Conservation (phyloP, 805 yeast species). For the Kodamaea hsintzibuensis region DNA sequence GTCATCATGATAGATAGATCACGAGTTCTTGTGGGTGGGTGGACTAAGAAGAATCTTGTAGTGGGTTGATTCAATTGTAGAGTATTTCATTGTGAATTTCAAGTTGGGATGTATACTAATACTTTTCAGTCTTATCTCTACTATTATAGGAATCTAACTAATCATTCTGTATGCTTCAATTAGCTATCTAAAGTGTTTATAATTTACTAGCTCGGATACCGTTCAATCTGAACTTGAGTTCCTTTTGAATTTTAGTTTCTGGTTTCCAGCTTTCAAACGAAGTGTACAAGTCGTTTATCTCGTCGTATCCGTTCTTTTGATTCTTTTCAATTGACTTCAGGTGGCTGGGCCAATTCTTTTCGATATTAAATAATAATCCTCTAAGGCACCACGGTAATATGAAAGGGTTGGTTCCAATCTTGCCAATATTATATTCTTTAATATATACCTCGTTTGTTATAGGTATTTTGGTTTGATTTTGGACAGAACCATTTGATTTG, state of each 20-base stretch:
- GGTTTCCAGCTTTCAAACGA: slow-evolving; percentile 90
- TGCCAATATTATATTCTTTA: slow-evolving; percentile 59
- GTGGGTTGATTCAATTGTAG: no score
- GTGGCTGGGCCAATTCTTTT: slow-evolving; percentile 49
- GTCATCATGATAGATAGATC: no score
- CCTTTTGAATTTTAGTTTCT: slow-evolving; percentile 75
- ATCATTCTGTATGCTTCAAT: background rate
- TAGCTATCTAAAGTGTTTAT: slow-evolving; percentile 12
- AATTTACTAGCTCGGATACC: slow-evolving; percentile 48
- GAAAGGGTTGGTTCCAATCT: slow-evolving; percentile 76
- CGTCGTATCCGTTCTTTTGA: slow-evolving; percentile 44
- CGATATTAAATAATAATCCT: slow-evolving; percentile 70
- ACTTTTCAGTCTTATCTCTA: no score
- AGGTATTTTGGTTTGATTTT: slow-evolving; percentile 21
- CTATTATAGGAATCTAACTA: no score
- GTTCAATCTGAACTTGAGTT: slow-evolving; percentile 75
- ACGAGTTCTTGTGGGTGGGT: no score
- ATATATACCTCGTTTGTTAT: slow-evolving; percentile 36
- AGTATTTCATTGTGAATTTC: no score
- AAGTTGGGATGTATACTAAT: no score
- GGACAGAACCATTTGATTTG: background rate
- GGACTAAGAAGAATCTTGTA: no score
- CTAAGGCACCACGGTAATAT: slow-evolving; percentile 91
- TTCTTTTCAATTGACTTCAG: slow-evolving; percentile 17
- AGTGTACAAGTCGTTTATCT: slow-evolving; percentile 58